Percentiles rank a stretch among this genome's conserved stretches.
Evolutionary conservation across 768 basidiomycete species (phyloP).

Genomic region (Leucogyrophana mollusca): DNA sequence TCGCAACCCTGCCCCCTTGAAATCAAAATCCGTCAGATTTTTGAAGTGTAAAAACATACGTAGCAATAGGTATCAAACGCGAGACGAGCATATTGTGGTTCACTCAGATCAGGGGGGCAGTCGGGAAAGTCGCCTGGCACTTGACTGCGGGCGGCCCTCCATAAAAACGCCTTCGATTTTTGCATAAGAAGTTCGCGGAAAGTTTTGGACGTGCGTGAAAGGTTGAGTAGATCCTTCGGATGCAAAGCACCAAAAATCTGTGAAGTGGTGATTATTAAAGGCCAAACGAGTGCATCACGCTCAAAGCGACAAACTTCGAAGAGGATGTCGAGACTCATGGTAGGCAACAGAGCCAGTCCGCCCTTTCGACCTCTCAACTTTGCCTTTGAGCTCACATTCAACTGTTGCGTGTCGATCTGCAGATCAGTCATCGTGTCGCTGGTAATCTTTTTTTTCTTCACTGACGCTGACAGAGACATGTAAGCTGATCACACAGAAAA

Average conservation of each 20-base stretch:
- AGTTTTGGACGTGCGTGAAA: conserved; percentile 35
- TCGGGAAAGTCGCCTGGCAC: conserved; percentile 38
- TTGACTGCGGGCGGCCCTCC: conserved; percentile 37
- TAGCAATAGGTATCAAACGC: conserved; percentile 49
- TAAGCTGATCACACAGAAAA: no score
- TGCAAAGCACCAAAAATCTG: conserved; percentile 38
- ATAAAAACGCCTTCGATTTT: conserved; percentile 22
- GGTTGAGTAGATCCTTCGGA: conserved; percentile 40
- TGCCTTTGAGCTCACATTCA: no score
- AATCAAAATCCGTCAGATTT: no score
- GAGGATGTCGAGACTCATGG: conserved; percentile 22
- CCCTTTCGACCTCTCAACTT: no score
- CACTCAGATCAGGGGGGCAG: conserved; percentile 43
- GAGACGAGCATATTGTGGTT: conserved; percentile 45
- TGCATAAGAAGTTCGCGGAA: conserved; percentile 33
- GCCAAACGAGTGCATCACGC: no score
- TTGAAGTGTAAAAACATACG: no score
- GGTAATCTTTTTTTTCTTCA: no score
- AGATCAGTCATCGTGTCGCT: no score
- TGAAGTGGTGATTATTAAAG: not conserved
- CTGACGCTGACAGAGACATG: no score
- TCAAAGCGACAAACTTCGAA: conserved; percentile 13
- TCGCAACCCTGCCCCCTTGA: conserved; percentile 19
- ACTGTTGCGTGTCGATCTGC: no score
- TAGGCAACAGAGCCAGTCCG: conserved; percentile 25